Conservation (phyloP, 306 rosid genomes). For the Sesbania bispinosa region DNA sequence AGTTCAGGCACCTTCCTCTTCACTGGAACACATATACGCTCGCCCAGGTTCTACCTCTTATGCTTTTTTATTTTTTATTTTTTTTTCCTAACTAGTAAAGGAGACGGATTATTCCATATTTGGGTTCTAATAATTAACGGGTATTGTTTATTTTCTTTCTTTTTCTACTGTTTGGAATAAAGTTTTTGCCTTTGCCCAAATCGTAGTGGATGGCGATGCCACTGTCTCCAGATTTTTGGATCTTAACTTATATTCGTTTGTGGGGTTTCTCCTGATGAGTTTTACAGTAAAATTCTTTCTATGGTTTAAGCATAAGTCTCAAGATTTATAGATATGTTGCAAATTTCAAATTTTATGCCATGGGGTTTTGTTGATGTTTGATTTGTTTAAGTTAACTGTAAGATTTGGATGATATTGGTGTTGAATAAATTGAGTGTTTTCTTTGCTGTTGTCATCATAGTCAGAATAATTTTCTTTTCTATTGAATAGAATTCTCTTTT, state of each 20-base stretch:
- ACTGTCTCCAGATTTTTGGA: slow-evolving; percentile 25
- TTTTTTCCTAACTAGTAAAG: not conserved
- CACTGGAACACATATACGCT: not conserved
- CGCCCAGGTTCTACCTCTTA: slow-evolving; percentile 17
- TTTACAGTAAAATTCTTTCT: not conserved
- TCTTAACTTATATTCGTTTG: slow-evolving; percentile 22
- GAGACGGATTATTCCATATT: not conserved
- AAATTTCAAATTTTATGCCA: slow-evolving; percentile 8
- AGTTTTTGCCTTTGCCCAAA: slow-evolving; percentile 1
- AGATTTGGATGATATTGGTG: not conserved
- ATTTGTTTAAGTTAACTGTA: not conserved
- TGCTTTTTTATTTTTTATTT: not conserved
- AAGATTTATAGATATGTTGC: not conserved
- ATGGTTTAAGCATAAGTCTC: not conserved
- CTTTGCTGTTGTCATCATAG: not conserved
- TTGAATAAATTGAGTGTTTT: slow-evolving; percentile 9
- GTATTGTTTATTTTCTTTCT: not conserved
- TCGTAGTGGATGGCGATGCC: slow-evolving; percentile 24
- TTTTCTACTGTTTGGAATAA: not conserved
- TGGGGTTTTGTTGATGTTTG: slow-evolving; percentile 8
- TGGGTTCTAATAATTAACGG: slow-evolving; percentile 2
- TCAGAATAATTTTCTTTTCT: not conserved
- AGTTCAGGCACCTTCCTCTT: slow-evolving; percentile 17
- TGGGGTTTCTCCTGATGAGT: not conserved
- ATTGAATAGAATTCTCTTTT: not conserved